Conservation (phyloP, 495 filamentous ascomycete genomes). For the Podospora conica region DNA sequence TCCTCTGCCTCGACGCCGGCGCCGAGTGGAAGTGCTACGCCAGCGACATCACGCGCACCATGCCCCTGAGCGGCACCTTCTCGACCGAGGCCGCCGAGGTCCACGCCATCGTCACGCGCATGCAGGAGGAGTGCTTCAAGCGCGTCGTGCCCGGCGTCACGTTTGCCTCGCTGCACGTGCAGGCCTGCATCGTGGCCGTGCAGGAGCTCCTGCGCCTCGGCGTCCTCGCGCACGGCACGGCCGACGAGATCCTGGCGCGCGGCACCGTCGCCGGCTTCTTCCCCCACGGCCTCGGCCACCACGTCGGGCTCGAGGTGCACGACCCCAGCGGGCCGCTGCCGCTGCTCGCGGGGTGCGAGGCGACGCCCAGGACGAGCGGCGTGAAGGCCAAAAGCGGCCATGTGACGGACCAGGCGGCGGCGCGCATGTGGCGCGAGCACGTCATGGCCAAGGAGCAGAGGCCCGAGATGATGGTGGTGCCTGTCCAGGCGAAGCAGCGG, state of each 20-base stretch:
- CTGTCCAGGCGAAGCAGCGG: constrained; percentile 24
- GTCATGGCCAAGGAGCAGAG: not conserved
- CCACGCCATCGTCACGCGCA: constrained; percentile 69
- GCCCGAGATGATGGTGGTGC: not conserved
- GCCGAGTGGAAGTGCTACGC: constrained; percentile 83
- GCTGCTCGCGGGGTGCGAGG: constrained; percentile 14
- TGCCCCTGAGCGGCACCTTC: constrained; percentile 65
- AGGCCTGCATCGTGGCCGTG: constrained; percentile 67
- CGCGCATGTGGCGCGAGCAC: constrained; percentile 19
- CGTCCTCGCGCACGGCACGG: constrained; percentile 52
- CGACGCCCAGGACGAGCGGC: not conserved
- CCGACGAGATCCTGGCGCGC: constrained; percentile 56
- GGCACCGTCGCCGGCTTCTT: constrained; percentile 77
- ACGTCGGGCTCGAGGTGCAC: constrained; percentile 85
- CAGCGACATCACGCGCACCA: constrained; percentile 83
- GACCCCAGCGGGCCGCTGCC: constrained; percentile 50
- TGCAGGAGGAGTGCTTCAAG: constrained; percentile 75
- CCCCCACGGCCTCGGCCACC: constrained; percentile 86
- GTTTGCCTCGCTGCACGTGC: constrained; percentile 61
- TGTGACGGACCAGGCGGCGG: constrained; percentile 17
- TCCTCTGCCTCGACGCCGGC: constrained; percentile 80
- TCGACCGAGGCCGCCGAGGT: constrained; percentile 60
- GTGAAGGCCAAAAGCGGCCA: constrained; percentile 16
- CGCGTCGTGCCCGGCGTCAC: constrained; percentile 57
- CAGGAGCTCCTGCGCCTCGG: constrained; percentile 64